These are phyloP conservation scores for Tricharina praecox DNA, from an alignment of 495 filamentous ascomycete genomes.

Conservation along the genomic window DNA sequence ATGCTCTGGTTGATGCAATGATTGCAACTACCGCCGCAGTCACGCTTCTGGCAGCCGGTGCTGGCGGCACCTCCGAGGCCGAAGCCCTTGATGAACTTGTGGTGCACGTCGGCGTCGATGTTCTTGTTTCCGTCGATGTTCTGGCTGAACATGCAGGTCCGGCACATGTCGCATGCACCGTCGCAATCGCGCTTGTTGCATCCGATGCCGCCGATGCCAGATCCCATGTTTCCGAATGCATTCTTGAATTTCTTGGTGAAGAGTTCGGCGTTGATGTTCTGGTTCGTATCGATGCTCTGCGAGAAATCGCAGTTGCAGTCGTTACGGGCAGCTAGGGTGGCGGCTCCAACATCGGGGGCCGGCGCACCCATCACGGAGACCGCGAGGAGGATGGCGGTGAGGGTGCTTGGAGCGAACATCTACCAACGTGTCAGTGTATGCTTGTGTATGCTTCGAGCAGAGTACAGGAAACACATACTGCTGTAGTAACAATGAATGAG, in stretches of 20 bases:
- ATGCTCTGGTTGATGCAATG: slow-evolving; percentile 3
- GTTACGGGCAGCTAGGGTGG: neutral
- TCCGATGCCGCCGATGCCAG: neutral
- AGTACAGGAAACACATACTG: no score
- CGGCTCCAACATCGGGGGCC: neutral
- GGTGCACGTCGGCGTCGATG: neutral
- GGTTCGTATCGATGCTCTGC: neutral
- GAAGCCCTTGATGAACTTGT: neutral
- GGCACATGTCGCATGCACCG: neutral
- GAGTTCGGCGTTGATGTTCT: slow-evolving; percentile 5
- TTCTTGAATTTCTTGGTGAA: neutral
- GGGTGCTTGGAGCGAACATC: neutral
- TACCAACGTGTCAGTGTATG: no score
- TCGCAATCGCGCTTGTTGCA: neutral
- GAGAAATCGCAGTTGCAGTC: neutral
- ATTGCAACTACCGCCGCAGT: neutral
- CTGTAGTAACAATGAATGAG: no score
- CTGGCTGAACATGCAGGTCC: neutral
- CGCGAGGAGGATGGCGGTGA: slow-evolving; percentile 1
- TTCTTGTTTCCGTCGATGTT: slow-evolving; percentile 1
- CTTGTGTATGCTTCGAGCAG: no score
- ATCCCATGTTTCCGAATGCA: neutral
- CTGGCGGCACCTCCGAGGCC: neutral
- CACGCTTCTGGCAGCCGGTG: neutral
- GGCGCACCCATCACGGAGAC: slow-evolving; percentile 2